Conservation (phyloP, 2,329 filamentous ascomycete species). For the Botrytis sinoallii region DNA sequence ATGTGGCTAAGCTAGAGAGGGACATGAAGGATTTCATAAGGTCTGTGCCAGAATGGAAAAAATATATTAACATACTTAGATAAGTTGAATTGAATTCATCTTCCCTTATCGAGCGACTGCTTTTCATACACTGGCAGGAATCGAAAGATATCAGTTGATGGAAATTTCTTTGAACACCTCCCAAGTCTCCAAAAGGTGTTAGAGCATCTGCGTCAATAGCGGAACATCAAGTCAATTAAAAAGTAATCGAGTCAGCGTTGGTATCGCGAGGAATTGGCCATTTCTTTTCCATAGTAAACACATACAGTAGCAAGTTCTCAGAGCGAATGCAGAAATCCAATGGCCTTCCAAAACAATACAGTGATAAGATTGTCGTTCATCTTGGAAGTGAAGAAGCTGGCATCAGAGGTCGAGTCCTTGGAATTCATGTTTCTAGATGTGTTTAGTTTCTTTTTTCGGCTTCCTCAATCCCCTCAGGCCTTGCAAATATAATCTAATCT, state of each 20-base stretch:
- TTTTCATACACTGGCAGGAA: not conserved
- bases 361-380: not conserved
- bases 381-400: not conserved
- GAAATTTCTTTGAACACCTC: no score
- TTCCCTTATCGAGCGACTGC: not conserved
- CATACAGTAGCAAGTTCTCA: not conserved
- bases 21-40: not conserved
- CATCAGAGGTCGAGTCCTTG: not conserved
- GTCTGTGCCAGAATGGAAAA: not conserved
- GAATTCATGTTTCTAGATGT: no score
- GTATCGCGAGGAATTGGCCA: not conserved
- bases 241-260: no score
- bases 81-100: no score
- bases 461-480: not conserved
- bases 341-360: not conserved
- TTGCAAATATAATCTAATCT: not conserved
- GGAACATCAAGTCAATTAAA: fast-evolving
- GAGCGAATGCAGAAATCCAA: not conserved
- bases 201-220: not conserved
- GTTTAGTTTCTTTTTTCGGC: not conserved
- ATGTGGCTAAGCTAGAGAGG: not conserved
- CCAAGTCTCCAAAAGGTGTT: not conserved
- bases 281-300: not conserved
- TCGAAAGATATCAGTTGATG: no score
- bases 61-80: not conserved